Evolutionary conservation across 352 stramenopile genomes (phyloP).

Genomic region (Lagenidium giganteum): DNA sequence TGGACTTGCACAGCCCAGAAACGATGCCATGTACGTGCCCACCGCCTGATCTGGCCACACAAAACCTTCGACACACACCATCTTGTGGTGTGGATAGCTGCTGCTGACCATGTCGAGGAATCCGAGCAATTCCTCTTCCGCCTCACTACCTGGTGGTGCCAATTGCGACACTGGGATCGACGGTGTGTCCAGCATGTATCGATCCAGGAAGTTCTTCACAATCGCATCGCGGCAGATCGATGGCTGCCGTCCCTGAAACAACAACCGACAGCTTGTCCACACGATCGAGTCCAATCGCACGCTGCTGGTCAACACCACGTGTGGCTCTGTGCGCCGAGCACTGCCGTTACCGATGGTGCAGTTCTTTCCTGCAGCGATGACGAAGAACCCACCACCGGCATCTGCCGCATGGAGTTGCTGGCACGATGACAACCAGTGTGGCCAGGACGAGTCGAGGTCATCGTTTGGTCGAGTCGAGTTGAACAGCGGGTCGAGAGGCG

Average conservation of each 20-base stretch:
- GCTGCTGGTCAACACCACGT: constrained; percentile 16
- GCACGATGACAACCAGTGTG: too few species aligned
- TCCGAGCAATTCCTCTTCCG: constrained; percentile 7
- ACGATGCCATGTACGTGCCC: not conserved
- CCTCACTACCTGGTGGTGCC: constrained; percentile 3
- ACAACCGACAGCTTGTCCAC: constrained; percentile 3
- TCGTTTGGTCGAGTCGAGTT: too few species aligned
- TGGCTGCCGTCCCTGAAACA: constrained; percentile 3
- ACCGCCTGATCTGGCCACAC: not conserved
- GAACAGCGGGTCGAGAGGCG: too few species aligned
- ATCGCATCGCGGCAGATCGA: constrained; percentile 14
- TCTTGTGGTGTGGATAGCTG: constrained; percentile 8
- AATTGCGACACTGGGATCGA: constrained; percentile 5
- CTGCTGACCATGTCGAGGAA: constrained; percentile 13
- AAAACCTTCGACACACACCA: constrained; percentile 12
- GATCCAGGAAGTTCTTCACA: constrained; percentile 4
- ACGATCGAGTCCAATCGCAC: constrained; percentile 14
- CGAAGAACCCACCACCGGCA: too few species aligned
- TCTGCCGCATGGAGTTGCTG: too few species aligned
- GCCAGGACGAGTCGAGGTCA: too few species aligned
- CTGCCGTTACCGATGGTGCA: not conserved
- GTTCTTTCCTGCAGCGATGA: constrained; percentile 1
- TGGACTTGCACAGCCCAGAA: constrained; percentile 10
- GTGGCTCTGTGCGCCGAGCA: too few species aligned
- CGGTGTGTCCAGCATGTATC: constrained; percentile 19